phyloP scores from a whole-genome alignment of 768 basidiomycete genomes.

The Lentinula boryana region DNA sequence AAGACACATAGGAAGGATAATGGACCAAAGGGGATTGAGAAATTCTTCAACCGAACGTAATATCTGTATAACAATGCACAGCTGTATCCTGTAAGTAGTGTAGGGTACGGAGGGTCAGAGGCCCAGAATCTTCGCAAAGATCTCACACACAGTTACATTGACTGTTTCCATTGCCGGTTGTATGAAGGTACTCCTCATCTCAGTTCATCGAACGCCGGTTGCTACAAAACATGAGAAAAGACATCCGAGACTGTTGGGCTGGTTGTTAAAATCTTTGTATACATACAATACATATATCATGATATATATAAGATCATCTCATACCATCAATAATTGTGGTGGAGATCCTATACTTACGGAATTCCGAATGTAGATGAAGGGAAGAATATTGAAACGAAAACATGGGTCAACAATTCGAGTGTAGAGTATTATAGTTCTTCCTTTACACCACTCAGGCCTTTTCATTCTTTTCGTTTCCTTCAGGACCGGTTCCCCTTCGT shows the following conservation, averaged over 20 bases:
- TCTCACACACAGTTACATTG: too few relatives aligned
- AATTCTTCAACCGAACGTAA: slow-evolving; percentile 30
- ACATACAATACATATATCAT: neutral
- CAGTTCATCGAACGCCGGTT: neutral
- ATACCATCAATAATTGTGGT: neutral
- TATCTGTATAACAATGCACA: neutral
- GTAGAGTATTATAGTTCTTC: neutral
- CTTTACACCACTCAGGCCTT: slow-evolving; percentile 11
- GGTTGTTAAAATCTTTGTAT: neutral
- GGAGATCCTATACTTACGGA: neutral
- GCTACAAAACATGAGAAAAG: neutral
- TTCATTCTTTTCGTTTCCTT: slow-evolving; percentile 16
- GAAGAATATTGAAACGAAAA: slow-evolving; percentile 19
- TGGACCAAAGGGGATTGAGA: slow-evolving; percentile 29
- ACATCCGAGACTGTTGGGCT: neutral
- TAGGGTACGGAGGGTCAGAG: neutral
- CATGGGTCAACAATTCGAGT: slow-evolving; percentile 17
- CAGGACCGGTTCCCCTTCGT: slow-evolving; percentile 27
- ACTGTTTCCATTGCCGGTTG: too few relatives aligned
- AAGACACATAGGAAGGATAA: slow-evolving; percentile 26
- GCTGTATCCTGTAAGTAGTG: too few relatives aligned
- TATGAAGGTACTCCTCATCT: too few relatives aligned
- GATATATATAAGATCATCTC: neutral
- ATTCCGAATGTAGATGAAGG: slow-evolving; percentile 6
- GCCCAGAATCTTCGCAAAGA: neutral